phyloP scores from a whole-genome alignment of 305 asterid genomes.

The Plantago coronopus region DNA sequence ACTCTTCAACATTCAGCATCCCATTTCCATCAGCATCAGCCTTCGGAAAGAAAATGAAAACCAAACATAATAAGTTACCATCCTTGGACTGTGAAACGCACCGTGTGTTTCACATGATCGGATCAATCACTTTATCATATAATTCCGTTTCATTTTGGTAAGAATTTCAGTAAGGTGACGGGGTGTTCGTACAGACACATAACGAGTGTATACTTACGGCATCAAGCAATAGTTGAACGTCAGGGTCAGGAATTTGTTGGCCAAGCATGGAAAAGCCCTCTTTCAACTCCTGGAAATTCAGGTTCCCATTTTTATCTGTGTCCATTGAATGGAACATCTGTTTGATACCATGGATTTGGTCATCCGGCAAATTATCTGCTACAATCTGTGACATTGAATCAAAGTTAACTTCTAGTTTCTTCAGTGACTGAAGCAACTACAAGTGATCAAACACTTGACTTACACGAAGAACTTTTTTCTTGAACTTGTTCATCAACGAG shows the following conservation, averaged over 20 bases:
- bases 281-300: conserved; percentile 67
- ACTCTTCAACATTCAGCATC: conserved; percentile 62
- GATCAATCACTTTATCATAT: no score
- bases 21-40: conserved; percentile 83
- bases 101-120: no score
- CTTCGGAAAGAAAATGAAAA: conserved; percentile 27
- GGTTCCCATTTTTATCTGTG: conserved; percentile 67
- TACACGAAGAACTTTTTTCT: conserved; percentile 82
- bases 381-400: conserved; percentile 43
- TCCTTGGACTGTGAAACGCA: no score
- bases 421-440: no score
- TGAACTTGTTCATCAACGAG: conserved; percentile 88
- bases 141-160: no score
- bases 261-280: conserved; percentile 62
- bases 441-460: conserved; percentile 18
- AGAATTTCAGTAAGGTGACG: no score
- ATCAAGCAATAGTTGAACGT: conserved; percentile 59
- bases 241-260: conserved; percentile 59
- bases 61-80: no score
- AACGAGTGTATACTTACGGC: conserved; percentile 44
- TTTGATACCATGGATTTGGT: conserved; percentile 54
- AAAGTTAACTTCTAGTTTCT: neutral
- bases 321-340: conserved; percentile 75
- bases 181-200: no score
- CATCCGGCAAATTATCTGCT: conserved; percentile 73